These are phyloP conservation scores for Melaleuca quinquenervia DNA, from an alignment of 345 rosid species.

Conservation along the genomic window DNA sequence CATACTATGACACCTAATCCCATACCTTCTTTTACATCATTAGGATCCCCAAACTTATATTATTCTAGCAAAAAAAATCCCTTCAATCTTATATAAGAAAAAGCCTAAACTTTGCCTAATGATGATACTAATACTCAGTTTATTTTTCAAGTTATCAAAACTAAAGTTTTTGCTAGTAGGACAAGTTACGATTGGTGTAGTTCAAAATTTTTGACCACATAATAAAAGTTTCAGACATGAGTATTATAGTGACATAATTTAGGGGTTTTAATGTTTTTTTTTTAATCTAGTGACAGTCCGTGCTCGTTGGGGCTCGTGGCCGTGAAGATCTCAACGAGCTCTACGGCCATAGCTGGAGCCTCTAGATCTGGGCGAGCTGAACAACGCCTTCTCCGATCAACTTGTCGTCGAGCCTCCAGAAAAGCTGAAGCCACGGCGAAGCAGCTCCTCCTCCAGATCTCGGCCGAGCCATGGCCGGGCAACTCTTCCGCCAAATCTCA, in stretches of 20 bases:
- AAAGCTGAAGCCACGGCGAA: too few species aligned
- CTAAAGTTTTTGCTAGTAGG: neutral
- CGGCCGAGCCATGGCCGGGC: too few species aligned
- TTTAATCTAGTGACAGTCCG: too few species aligned
- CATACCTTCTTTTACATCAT: neutral
- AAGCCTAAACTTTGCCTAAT: neutral
- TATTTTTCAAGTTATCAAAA: neutral
- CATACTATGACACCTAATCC: neutral
- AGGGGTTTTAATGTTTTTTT: neutral
- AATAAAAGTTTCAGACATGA: neutral
- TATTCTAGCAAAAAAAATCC: neutral
- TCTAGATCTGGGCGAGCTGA: too few species aligned
- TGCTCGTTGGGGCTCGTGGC: too few species aligned
- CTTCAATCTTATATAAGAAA: neutral
- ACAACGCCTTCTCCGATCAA: too few species aligned
- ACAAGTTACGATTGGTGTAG: neutral
- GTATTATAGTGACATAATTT: neutral
- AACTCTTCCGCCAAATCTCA: too few species aligned
- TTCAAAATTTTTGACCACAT: neutral
- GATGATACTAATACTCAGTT: neutral
- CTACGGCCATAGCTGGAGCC: too few species aligned
- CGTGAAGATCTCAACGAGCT: too few species aligned
- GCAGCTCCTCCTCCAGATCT: too few species aligned
- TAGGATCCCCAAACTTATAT: neutral
- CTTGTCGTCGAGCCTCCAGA: too few species aligned